Evolutionary conservation across 2,329 filamentous ascomycete species (phyloP).

Genomic region (Fonsecaea monophora): DNA sequence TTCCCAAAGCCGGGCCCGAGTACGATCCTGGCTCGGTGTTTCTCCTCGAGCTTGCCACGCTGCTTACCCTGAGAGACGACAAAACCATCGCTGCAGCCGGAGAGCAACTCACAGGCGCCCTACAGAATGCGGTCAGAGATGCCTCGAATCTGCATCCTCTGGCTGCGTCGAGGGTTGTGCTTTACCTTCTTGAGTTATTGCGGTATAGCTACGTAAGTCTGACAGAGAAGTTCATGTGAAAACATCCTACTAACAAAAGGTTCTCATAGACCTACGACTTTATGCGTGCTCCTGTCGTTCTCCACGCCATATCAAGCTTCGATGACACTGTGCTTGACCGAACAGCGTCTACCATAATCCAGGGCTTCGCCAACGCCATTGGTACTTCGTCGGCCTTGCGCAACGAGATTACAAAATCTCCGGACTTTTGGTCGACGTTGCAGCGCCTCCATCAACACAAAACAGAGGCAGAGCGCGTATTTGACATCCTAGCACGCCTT

Average conservation of each 20-base stretch:
- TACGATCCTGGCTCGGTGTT: constrained; percentile 91
- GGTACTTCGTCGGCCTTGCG: constrained; percentile 77
- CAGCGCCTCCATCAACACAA: constrained; percentile 73
- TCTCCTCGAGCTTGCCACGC: constrained; percentile 86
- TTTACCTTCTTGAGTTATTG: constrained; percentile 83
- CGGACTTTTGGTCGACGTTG: constrained; percentile 95
- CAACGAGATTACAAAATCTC: constrained; percentile 93
- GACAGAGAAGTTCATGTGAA: neutral
- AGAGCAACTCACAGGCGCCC: constrained; percentile 76
- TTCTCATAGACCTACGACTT: constrained; percentile 77
- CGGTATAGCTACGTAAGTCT: constrained; percentile 80
- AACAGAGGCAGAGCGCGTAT: constrained; percentile 77
- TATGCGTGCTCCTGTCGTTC: constrained; percentile 85
- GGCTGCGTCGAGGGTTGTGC: constrained; percentile 81
- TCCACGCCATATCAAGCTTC: constrained; percentile 90
- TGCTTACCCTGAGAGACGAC: constrained; percentile 77
- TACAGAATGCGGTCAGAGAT: constrained; percentile 84
- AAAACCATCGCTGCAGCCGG: constrained; percentile 75
- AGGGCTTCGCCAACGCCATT: constrained; percentile 81
- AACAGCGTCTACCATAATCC: constrained; percentile 75
- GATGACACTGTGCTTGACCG: constrained; percentile 77
- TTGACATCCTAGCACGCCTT: constrained; percentile 82
- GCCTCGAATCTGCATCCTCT: constrained; percentile 79
- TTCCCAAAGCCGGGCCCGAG: constrained; percentile 61
- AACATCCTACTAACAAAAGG: constrained; percentile 39